Percentiles rank a stretch among this genome's conserved stretches.
These are phyloP conservation scores for Spergularia marina DNA, from an alignment of 148 eudicot genomes.

Conservation along the genomic window DNA sequence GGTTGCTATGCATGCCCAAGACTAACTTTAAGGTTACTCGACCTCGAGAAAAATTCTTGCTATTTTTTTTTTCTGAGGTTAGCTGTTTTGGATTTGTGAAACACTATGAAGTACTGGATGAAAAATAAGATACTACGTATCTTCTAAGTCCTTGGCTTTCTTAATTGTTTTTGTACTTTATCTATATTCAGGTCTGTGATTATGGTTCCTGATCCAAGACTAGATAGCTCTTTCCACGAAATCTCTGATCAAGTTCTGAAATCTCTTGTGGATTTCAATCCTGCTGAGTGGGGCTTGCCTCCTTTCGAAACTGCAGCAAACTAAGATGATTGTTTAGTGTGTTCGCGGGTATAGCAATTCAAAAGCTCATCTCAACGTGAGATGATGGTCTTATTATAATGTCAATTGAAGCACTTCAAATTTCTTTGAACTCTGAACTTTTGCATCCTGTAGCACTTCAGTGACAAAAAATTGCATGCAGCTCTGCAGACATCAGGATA, in stretches of 20 bases:
- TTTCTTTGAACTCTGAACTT: neutral
- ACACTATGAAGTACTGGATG: neutral
- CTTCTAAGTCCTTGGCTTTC: neutral
- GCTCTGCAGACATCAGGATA: neutral
- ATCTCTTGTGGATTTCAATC: slow-evolving; percentile 75
- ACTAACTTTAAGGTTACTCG: too few species aligned
- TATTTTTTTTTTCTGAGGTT: neutral
- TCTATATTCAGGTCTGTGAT: slow-evolving; percentile 60
- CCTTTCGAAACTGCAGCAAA: slow-evolving; percentile 47
- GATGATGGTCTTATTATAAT: neutral
- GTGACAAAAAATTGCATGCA: neutral
- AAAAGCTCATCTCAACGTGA: neutral
- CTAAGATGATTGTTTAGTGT: slow-evolving; percentile 14
- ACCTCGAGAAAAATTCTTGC: neutral
- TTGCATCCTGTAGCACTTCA: neutral
- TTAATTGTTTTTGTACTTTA: neutral
- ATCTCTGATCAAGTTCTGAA: slow-evolving; percentile 67
- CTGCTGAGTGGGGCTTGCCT: slow-evolving; percentile 82
- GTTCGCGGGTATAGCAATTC: neutral
- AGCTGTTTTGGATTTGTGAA: neutral
- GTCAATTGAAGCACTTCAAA: neutral
- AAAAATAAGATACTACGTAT: too few species aligned
- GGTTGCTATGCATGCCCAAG: too few species aligned
- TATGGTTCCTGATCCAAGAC: slow-evolving; percentile 92
- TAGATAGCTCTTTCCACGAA: slow-evolving; percentile 60